A percentile compares a stretch with the other conserved stretches of the same genome.
These are phyloP conservation scores for Scopulariopsis brevicaulis DNA, from an alignment of 2,329 filamentous ascomycete genomes.

Conservation along the genomic window DNA sequence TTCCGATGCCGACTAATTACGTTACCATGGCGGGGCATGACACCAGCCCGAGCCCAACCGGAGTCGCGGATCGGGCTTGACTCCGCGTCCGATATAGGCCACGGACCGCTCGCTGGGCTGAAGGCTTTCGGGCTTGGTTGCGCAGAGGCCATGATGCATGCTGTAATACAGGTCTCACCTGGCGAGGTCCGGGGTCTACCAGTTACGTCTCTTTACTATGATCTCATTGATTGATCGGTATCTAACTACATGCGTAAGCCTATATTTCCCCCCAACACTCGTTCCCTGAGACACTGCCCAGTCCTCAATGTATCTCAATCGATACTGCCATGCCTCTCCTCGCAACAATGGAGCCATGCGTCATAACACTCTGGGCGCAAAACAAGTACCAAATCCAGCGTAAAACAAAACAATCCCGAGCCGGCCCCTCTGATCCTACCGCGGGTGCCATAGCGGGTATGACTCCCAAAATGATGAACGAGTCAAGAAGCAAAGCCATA, in stretches of 20 bases:
- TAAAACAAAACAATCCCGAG: no score
- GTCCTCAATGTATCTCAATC: background rate
- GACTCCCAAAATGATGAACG: no score
- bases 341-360: background rate
- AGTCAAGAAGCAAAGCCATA: no score
- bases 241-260: background rate
- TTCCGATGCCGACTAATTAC: slow-evolving; percentile 2
- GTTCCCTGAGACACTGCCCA: background rate
- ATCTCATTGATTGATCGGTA: background rate
- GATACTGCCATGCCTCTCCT: background rate
- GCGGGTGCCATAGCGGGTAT: no score
- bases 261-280: background rate
- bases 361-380: no score
- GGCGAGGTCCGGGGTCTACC: no score
- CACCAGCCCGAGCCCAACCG: slow-evolving; percentile 1
- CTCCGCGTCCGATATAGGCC: background rate
- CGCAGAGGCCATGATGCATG: no score
- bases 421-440: no score
- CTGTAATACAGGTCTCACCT: no score
- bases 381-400: no score
- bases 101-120: background rate
- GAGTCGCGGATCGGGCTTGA: background rate
- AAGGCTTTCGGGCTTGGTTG: no score
- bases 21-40: slow-evolving; percentile 6
- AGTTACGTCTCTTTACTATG: background rate